Evolutionary conservation across 371 early-diverging fungal genomes (phyloP), one percentile per base, ranked within the genome.

Genomic region (Rhizopus arrhizus): DNA sequence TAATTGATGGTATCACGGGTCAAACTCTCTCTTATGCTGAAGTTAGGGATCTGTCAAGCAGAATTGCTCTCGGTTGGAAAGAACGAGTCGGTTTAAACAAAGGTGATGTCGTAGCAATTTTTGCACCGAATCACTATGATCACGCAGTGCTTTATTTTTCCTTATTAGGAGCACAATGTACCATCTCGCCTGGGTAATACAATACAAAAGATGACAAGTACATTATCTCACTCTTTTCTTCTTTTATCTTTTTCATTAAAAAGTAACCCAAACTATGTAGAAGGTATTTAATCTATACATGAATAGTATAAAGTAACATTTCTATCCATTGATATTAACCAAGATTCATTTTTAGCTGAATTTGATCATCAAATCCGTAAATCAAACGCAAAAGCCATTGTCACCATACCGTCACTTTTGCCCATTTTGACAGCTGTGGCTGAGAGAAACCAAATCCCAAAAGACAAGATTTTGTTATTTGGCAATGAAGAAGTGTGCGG

Each of bases 31-130:
- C 93, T 4, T 89, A 84, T 66, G 78, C 72, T 16, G 78, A 91
- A 61, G 68, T n/a, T 58, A 77, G 61, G 72, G 84, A 56, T 59
- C 82, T 12, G 75, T 76, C 4, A 68, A 90, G 41, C 68, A 82
- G 56, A 72, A 70, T 53, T 83, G 91, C 52, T 41, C 40, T 36
- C 15, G 69, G 69, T 4, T 69, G 69, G 69, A 58, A 53, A 53
- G 68, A 79, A 62, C 71, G 84, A 54, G 70, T 85, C 5, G 81
- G 81, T 0, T 75, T 93, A 29, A 75, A 83, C 45, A 77, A 78
- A 38, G 87, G 91, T 35, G 89, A 92, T 61, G 87, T 87, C 0
- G 80, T 91, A 15, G 91, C 86, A 33, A 72, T 90, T 7, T 87
- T 86, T 59, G 75, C 90, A 12, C 90, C 89, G 35, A 94, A 93